Percentiles rank a stretch among this genome's conserved stretches.
Evolutionary conservation across 1,284 basidiomycete genomes (phyloP).

Genomic region (Phellopilus nigrolimitatus): DNA sequence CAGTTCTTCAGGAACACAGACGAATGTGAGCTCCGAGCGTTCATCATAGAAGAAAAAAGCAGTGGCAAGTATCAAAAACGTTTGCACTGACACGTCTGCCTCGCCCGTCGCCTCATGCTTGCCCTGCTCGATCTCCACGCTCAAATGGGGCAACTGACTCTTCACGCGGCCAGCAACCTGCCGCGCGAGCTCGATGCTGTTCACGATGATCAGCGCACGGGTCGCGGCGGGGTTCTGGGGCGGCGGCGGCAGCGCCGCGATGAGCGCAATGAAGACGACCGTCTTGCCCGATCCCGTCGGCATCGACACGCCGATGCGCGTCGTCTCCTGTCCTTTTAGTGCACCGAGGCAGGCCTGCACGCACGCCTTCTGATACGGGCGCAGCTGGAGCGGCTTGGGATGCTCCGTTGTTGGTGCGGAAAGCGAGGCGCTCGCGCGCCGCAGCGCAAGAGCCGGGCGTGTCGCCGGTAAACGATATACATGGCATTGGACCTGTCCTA

Average conservation of each 20-base stretch:
- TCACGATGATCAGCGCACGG: constrained; percentile 79
- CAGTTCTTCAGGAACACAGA: constrained; percentile 70
- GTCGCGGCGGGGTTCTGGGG: constrained; percentile 39
- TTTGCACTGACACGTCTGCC: constrained; percentile 85
- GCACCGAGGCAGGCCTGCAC: constrained; percentile 76
- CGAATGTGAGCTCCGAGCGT: constrained; percentile 7
- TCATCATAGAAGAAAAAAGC: constrained; percentile 8
- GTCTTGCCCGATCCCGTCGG: constrained; percentile 95
- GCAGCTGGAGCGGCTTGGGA: no score
- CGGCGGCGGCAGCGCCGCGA: constrained; percentile 54
- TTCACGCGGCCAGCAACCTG: constrained; percentile 80
- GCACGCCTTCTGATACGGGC: constrained; percentile 90
- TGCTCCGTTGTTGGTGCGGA: no score
- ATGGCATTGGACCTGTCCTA: no score
- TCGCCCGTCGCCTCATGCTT: constrained; percentile 68
- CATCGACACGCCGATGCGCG: constrained; percentile 87
- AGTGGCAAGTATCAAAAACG: no score
- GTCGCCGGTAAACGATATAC: no score
- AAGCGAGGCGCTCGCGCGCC: no score
- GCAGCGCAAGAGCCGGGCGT: no score
- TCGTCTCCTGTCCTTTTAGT: constrained; percentile 48
- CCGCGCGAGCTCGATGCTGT: constrained; percentile 81
- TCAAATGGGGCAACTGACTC: constrained; percentile 66
- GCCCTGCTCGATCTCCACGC: constrained; percentile 92
- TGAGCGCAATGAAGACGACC: constrained; percentile 81